phyloP scores from a whole-genome alignment of 2,329 filamentous ascomycete species.

The Botrytis aclada region DNA sequence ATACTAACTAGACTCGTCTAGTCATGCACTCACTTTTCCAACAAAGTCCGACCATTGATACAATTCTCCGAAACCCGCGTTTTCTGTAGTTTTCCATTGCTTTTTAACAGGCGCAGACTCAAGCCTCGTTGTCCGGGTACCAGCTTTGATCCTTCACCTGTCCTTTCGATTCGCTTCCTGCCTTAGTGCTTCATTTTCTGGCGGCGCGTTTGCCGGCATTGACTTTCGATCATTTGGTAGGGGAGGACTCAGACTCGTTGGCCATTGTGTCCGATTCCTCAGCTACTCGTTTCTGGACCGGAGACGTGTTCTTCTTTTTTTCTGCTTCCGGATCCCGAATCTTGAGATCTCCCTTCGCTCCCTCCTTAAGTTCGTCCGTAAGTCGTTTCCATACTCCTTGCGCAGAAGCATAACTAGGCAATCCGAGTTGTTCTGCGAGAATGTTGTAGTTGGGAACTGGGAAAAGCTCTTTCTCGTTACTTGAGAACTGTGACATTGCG shows the following conservation, averaged over 20 bases:
- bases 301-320: not conserved
- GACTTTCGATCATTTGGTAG: not conserved
- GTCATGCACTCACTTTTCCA: not conserved
- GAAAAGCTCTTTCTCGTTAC: not conserved
- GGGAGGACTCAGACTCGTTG: not conserved
- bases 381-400: not conserved
- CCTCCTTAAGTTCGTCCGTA: not conserved
- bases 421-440: not conserved
- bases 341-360: not conserved
- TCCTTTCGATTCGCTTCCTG: not conserved
- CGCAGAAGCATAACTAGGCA: not conserved
- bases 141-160: not conserved
- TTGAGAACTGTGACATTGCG: not conserved
- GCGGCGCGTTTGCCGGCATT: not conserved
- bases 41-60: not conserved
- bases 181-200: not conserved
- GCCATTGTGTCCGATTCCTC: not conserved
- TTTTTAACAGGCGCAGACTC: not conserved
- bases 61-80: not conserved
- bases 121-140: not conserved
- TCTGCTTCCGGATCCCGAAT: not conserved
- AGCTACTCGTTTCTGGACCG: not conserved
- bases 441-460: not conserved
- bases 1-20: not conserved
- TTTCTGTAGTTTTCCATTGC: not conserved